Evolutionary conservation across 306 rosid species (phyloP).

Genomic region (Rubus parviflorus): DNA sequence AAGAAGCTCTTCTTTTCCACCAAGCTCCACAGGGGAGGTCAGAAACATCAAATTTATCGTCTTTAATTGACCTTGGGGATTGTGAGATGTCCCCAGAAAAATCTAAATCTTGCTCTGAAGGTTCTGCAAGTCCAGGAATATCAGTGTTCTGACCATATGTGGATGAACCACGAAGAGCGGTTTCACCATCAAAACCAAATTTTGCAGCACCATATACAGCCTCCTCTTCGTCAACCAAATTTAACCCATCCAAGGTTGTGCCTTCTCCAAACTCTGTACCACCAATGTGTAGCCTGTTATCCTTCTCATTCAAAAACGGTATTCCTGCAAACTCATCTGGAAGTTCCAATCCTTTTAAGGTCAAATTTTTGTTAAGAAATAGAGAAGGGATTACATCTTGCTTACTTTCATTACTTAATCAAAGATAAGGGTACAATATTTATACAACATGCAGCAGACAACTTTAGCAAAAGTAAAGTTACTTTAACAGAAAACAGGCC

Average conservation of each 20-base stretch:
- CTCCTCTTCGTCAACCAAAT: constrained; percentile 36
- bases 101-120: constrained; percentile 45
- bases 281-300: constrained; percentile 42
- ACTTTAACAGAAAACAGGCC: too few relatives aligned
- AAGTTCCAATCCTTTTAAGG: constrained; percentile 49
- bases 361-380: constrained; percentile 15
- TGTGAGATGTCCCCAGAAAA: constrained; percentile 40
- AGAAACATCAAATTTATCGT: constrained; percentile 37
- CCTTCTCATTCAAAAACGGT: constrained; percentile 52
- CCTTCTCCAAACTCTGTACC: constrained; percentile 71
- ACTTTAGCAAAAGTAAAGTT: too few relatives aligned
- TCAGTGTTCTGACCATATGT: constrained; percentile 45
- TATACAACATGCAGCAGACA: too few relatives aligned
- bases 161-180: constrained; percentile 39
- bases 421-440: too few relatives aligned
- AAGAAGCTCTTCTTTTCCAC: constrained; percentile 94
- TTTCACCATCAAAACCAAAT: constrained; percentile 52
- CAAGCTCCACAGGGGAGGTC: constrained; percentile 89
- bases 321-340: constrained; percentile 63
- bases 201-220: constrained; percentile 46
- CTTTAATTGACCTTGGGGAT: constrained; percentile 42
- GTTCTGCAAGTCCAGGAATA: constrained; percentile 40
- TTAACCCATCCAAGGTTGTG: constrained; percentile 49
- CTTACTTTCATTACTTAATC: too few relatives aligned
- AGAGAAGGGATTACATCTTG: too few relatives aligned